Base-by-base conservation (phyloP, 164 flowering plant genomes). In the Warburgia ugandensis region DNA sequence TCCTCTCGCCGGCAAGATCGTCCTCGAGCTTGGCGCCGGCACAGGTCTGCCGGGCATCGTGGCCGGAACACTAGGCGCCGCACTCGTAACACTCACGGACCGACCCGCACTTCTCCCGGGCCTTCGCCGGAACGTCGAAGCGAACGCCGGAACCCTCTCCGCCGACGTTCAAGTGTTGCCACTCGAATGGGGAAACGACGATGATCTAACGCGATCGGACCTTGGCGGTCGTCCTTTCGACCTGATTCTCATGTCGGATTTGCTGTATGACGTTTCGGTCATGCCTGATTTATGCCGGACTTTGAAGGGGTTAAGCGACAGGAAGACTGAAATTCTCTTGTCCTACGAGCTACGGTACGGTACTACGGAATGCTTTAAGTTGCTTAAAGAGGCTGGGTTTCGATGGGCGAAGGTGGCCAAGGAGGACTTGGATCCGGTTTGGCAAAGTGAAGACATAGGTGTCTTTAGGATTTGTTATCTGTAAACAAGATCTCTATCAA, bases 361-460 rank as follows among this genome's bases (percentile, higher is more conserved):
- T 43, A 56, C 60, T 11, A 56, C 60, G 11, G 60, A 45, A 20
- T 56, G 52, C 45, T 56, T 56, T 29, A n/a, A n/a, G n/a, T n/a
- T n/a, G n/a, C n/a, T n/a, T n/a, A n/a, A n/a, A n/a, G n/a, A n/a
- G n/a, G n/a, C n/a, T 7, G 60, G 60, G 32, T 56, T 46, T 22
- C 35, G 60, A 38, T 56, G 60, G 60, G 35, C 6, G 52, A 56
- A 47, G 45, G 30, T 56, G 21, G 26, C 17, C 11, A 36, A 36
- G 16, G 45, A 56, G 44, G 51, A 45, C 16, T 28, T 56, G 27
- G 16, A 56, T 17, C 52, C 60, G 4, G 42, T 56, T 22, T 56
- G 60, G 60, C 60, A 56, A 45, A 56, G 60, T 19, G 60, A 56
- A 4, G 60, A 56, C 20, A 56, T 56, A 5, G 60, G 52, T 1